These are phyloP conservation scores for Globisporangium cylindrosporum DNA, from an alignment of 352 stramenopile genomes.

Conservation along the genomic window DNA sequence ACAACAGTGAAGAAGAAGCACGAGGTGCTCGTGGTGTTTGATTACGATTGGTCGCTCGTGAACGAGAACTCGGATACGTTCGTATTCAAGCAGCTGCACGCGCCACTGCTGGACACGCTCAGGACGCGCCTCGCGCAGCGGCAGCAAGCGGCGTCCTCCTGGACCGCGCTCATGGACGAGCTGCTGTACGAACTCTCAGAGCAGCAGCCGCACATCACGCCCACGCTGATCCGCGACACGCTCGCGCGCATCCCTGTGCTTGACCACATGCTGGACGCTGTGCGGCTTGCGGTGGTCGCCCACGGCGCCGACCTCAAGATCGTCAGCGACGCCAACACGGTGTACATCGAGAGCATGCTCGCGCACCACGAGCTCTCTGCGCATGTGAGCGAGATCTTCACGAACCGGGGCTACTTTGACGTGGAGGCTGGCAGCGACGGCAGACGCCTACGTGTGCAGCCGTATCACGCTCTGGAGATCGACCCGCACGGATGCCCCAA, in stretches of 20 bases:
- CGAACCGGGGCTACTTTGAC: constrained; percentile 52
- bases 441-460: constrained; percentile 42
- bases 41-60: constrained; percentile 84
- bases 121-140: constrained; percentile 20
- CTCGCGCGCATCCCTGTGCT: constrained; percentile 58
- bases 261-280: constrained; percentile 62
- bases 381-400: constrained; percentile 50
- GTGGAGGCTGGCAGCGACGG: constrained; percentile 12
- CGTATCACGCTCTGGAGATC: constrained; percentile 41
- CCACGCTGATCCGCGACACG: constrained; percentile 33
- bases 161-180: constrained; percentile 70
- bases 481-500: constrained; percentile 49
- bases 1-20: no score
- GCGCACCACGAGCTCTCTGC: constrained; percentile 27
- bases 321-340: constrained; percentile 76
- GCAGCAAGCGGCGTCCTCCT: constrained; percentile 25
- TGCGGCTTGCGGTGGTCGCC: constrained; percentile 39
- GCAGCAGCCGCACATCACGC: constrained; percentile 38
- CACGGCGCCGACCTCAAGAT: constrained; percentile 54
- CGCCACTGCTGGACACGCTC: constrained; percentile 47
- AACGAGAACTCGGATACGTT: constrained; percentile 84
- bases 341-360: constrained; percentile 82
- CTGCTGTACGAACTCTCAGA: constrained; percentile 39
- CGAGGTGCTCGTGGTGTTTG: constrained; percentile 62
- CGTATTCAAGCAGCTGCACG: constrained; percentile 65